Evolutionary conservation across 1,139 yeast genomes (phyloP), one percentile per base, ranked within the genome.

Genomic region (Candida frijolesensis): DNA sequence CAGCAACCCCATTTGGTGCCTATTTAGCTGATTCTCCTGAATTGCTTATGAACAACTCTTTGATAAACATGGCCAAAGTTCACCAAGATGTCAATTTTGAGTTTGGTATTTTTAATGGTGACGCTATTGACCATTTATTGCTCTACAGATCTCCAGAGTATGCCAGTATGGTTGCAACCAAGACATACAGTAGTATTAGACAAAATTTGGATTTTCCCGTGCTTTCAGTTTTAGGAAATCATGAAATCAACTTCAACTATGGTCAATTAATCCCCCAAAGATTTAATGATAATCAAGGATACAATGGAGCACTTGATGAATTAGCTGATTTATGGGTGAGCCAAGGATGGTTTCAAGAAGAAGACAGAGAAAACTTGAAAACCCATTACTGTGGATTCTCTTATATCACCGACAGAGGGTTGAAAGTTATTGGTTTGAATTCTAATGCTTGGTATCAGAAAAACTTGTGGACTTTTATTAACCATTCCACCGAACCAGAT

Each of bases 41-140:
- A 54, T 60, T 79, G 6, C 67, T 84, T 56, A 67, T 84, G 58
- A 83, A 83, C 62, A 80, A 78, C 53, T 76, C 87, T 25, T 68
- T 85, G 63, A 70, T 71, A 44, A 68, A 80, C 27, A 72, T 82
- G 51, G 69, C 71, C 12, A 59, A 72, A 29, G 65, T 67, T 45
- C 67, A 71, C 54, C 50, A 65, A 39, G 60, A 66, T 16, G 58
- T 71, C 15, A 62, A 72, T 9, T 84, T 79, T 57, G 85, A 82
- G 48, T 85, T 85, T 61, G 76, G 84, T 3, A 63, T 85, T 27
- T 85, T 85, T 70, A 85, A 89, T 1, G 91, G 90, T 48, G 91
- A 85, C 59, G 70, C 84, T 62, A 84, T 84, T 38, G 88, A 83
- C 60, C 89, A 84, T 58, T 35, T 9, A 15, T 37, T 10, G 9